Evolutionary conservation across 2,329 filamentous ascomycete genomes (phyloP).

Genomic region (Colletotrichum zoysiae): DNA sequence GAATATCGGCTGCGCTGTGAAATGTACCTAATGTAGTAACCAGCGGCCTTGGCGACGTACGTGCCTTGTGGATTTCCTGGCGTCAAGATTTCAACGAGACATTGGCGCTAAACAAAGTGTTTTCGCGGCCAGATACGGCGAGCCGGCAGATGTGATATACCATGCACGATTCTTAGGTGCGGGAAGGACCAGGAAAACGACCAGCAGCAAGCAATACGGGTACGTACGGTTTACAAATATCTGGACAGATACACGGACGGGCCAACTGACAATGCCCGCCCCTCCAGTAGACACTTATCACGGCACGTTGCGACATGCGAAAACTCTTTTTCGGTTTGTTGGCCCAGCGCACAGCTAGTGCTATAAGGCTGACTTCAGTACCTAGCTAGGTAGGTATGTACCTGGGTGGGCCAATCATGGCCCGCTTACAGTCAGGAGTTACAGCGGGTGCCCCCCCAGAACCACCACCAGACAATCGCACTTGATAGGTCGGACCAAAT

Average conservation of each 20-base stretch:
- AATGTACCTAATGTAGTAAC: neutral
- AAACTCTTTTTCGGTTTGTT: constrained; percentile 8
- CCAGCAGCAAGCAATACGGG: neutral
- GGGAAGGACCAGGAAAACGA: neutral
- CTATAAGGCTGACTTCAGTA: constrained; percentile 34
- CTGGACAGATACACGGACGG: neutral
- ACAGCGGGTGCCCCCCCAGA: constrained; percentile 8
- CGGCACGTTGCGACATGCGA: neutral
- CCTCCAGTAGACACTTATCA: neutral
- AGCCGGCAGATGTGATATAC: neutral
- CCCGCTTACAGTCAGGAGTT: neutral
- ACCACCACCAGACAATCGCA: constrained; percentile 11
- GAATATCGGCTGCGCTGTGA: neutral
- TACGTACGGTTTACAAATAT: neutral
- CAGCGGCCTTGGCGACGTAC: neutral
- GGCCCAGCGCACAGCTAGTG: constrained; percentile 19
- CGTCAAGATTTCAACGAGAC: neutral
- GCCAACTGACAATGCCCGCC: neutral
- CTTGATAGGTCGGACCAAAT: constrained; percentile 26
- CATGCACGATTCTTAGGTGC: neutral
- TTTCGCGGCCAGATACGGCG: neutral
- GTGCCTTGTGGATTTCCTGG: neutral
- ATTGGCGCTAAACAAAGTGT: neutral
- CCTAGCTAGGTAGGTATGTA: neutral
- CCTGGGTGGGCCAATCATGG: constrained; percentile 23